Evolutionary conservation across 768 basidiomycete genomes (phyloP), one percentile per base, ranked within the genome.

Genomic region (Cantharellus cinnabarinus): DNA sequence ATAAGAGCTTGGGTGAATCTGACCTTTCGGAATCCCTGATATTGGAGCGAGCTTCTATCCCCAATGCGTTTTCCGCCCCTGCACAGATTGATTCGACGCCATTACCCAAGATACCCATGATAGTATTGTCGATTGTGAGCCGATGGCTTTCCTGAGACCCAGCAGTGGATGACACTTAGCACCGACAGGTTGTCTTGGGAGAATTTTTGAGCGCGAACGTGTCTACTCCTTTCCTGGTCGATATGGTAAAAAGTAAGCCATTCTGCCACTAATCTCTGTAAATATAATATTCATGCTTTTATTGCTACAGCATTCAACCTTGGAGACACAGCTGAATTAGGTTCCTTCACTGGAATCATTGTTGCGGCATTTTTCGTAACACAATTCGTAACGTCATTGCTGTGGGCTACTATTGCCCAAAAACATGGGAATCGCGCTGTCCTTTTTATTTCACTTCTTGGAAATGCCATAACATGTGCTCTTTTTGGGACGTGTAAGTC

Each of bases 331-430:
- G 80, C 89, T 2, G 81, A 85, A 56, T 85, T 90, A 38, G 91
- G 90, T 35, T 86, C 85, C 63, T 89, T 83, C 81, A 87, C 87
- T 0, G 90, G 90, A 44, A 75, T 90, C 61, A 75, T 93, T 41
- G 86, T 88, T 37, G 77, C 87, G 42, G 80, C 79, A 2, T 90
- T 91, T 71, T 98, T 97, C 74, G 73, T 95, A 65, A 90, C 93
- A 2, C 95, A 99, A 66, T 98, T 98, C 71, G 44, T 94, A 39
- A 98, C 94, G 0, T 91, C 89, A 38, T 72, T 99, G 40, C 75
- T 97, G 59, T 99, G 95, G 94, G 88, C 89, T 58, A 90, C 90
- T n/a, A 80, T 93, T 29, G 94, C 94, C 34, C 86, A 91, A 60
- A 85, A 80, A 70, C 89, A 97, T 67, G 90, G 91, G 48, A 78